A percentile compares a stretch with the other conserved stretches of the same genome.
phyloP scores from a whole-genome alignment of 169 alveolate species.

The Hepatocystis sp. region DNA sequence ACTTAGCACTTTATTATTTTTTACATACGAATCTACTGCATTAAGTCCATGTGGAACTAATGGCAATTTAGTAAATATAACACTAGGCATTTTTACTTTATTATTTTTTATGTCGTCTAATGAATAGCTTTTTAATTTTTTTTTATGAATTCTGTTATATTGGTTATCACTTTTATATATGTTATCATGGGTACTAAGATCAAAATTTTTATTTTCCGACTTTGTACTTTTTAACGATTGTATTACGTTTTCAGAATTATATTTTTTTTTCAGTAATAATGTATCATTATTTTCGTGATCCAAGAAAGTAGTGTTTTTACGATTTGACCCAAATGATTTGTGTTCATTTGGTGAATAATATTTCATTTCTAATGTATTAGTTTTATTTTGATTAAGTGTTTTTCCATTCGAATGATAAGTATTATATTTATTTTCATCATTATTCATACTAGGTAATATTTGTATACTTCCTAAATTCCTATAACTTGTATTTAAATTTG shows the following conservation, averaged over 20 bases:
- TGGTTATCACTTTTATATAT: too few species aligned
- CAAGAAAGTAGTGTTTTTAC: neutral
- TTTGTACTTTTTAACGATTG: too few species aligned
- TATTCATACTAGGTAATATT: neutral
- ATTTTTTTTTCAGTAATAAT: neutral
- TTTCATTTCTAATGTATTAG: neutral
- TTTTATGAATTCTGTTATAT: too few species aligned
- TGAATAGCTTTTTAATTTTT: conserved; percentile 50
- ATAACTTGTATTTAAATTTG: neutral
- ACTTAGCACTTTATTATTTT: conserved; percentile 51
- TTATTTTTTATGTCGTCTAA: conserved; percentile 54
- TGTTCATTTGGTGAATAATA: conserved; percentile 4
- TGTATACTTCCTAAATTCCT: conserved; percentile 4
- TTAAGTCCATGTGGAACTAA: conserved; percentile 23
- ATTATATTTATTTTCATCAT: neutral
- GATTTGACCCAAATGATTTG: neutral
- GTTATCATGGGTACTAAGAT: too few species aligned
- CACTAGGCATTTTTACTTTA: conserved; percentile 36
- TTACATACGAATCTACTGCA: conserved; percentile 51
- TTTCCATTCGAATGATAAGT: neutral
- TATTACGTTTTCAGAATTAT: too few species aligned
- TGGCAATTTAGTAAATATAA: conserved; percentile 52
- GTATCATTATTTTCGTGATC: neutral
- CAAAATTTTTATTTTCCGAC: too few species aligned
- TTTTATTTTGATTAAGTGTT: conserved; percentile 8